Percentiles rank a stretch among this genome's conserved stretches.
Conservation (phyloP, 2,329 filamentous ascomycete genomes). For the Talaromyces islandicus region DNA sequence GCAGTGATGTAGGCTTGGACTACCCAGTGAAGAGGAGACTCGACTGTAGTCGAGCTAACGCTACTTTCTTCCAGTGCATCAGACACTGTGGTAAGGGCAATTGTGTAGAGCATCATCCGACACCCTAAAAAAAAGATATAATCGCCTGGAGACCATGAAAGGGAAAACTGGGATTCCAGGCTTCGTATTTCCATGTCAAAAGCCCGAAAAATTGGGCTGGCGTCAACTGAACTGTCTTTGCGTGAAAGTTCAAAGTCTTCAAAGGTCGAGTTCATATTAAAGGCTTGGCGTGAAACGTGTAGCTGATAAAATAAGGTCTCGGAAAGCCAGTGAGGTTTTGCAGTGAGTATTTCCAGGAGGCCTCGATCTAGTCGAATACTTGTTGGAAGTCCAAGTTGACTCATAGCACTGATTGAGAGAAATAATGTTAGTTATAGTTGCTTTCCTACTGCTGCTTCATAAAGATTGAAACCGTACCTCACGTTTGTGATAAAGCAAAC, state of each 20-base stretch:
- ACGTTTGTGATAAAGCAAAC: constrained; percentile 12
- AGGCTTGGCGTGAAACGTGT: constrained; percentile 4
- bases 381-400: constrained; percentile 10
- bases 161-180: constrained; percentile 3
- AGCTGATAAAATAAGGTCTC: constrained; percentile 10
- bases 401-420: not conserved
- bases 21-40: constrained; percentile 2
- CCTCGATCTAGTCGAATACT: constrained; percentile 10
- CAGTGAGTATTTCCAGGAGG: constrained; percentile 5
- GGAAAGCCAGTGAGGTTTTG: constrained; percentile 10
- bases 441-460: not conserved
- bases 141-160: constrained; percentile 7
- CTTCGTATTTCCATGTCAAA: constrained; percentile 6
- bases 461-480: not conserved
- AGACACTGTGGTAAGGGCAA: constrained; percentile 4
- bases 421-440: not conserved
- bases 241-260: not conserved
- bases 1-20: not conserved
- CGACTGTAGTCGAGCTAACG: not conserved
- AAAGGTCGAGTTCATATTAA: constrained; percentile 5
- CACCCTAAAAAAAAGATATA: constrained; percentile 6
- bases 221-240: not conserved
- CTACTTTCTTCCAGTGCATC: not conserved
- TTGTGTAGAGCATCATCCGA: constrained; percentile 6
- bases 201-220: not conserved